A percentile compares a stretch with the other conserved stretches of the same genome.
phyloP scores from a whole-genome alignment of 2,329 filamentous ascomycete genomes.

The Ceratocystis ficicola region DNA sequence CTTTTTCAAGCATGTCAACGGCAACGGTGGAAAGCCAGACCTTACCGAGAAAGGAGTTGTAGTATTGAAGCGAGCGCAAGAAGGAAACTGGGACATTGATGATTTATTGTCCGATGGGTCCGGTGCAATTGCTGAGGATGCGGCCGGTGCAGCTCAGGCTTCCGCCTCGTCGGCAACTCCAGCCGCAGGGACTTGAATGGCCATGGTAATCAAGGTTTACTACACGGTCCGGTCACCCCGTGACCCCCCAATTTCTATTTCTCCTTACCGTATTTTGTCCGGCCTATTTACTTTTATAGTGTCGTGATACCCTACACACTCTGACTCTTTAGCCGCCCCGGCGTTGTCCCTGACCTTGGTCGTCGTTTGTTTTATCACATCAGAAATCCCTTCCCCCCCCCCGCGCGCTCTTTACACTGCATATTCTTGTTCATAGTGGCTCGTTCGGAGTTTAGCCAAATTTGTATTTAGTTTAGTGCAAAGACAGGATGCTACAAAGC shows the following conservation, averaged over 20 bases:
- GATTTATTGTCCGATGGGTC: constrained; percentile 31
- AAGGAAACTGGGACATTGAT: constrained; percentile 40
- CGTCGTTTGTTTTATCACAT: neutral
- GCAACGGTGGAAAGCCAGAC: constrained; percentile 44
- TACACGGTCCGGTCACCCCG: too few species aligned
- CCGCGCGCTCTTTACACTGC: neutral
- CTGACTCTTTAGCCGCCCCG: neutral
- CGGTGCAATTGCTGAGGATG: constrained; percentile 17
- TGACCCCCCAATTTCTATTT: neutral
- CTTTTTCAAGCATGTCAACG: constrained; percentile 60
- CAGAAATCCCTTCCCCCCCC: neutral
- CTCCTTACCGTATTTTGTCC: neutral
- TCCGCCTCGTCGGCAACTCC: neutral
- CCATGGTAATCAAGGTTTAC: neutral
- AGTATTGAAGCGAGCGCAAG: constrained; percentile 42
- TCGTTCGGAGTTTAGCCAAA: neutral
- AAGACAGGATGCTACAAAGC: neutral
- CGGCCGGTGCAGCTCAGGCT: constrained; percentile 11
- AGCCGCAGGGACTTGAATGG: neutral
- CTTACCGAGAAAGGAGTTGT: constrained; percentile 42
- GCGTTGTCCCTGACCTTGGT: neutral
- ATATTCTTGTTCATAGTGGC: neutral
- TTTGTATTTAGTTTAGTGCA: neutral
- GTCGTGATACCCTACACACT: neutral
- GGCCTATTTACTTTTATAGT: neutral